These are phyloP conservation scores for Puccinia horiana DNA, from an alignment of 1,284 basidiomycete species.

Conservation along the genomic window DNA sequence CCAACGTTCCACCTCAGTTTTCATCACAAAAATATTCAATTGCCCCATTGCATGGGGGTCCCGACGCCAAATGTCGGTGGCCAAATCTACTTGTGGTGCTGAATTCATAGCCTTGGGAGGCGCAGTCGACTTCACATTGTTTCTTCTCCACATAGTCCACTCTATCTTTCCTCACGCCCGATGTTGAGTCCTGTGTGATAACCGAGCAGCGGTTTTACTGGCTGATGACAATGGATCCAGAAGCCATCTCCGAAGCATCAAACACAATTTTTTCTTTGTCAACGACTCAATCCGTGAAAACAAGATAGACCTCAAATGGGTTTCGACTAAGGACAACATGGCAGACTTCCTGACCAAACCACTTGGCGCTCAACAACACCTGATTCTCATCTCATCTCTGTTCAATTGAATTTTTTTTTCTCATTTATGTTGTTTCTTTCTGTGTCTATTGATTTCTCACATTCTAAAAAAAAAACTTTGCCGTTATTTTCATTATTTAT, in stretches of 20 bases:
- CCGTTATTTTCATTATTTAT: no score
- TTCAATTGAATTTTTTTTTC: no score
- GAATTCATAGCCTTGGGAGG: conserved; percentile 4
- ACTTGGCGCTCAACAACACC: not conserved
- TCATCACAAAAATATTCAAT: no score
- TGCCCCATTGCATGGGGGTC: conserved; percentile 9
- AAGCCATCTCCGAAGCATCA: not conserved
- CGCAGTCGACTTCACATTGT: not conserved
- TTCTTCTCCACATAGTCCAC: not conserved
- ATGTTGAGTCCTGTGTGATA: not conserved
- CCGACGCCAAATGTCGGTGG: not conserved
- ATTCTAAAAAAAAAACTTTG: no score
- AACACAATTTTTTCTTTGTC: no score
- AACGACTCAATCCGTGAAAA: not conserved
- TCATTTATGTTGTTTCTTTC: no score
- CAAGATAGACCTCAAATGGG: not conserved
- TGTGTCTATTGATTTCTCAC: no score
- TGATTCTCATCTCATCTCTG: no score
- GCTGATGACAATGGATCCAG: conserved; percentile 7
- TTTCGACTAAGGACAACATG: not conserved
- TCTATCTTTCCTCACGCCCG: not conserved
- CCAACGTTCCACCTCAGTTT: not conserved
- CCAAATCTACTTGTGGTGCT: not conserved
- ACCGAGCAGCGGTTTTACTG: not conserved
- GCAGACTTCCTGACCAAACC: conserved; percentile 25